Conservation (phyloP, 148 eudicot genomes). For the Rhododendron molle region DNA sequence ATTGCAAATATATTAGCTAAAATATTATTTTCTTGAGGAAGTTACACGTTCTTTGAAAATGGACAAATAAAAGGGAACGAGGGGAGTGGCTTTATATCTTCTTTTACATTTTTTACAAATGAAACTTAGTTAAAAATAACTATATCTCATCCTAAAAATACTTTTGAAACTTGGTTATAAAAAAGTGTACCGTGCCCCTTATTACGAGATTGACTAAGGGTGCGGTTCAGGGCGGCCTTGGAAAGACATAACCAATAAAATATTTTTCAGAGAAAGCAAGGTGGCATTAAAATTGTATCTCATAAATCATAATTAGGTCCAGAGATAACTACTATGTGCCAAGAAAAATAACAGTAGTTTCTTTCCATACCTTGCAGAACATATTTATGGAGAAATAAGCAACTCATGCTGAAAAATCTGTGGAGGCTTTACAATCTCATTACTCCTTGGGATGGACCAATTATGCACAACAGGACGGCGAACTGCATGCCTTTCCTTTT, state of each 20-base stretch:
- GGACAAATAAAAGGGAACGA: too few relatives aligned
- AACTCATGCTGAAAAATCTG: constrained; percentile 98
- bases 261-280: background rate
- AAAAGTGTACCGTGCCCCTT: too few relatives aligned
- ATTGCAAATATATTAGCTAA: too few relatives aligned
- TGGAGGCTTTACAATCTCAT: constrained; percentile 50
- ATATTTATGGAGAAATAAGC: constrained; percentile 85
- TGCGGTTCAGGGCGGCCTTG: too few relatives aligned
- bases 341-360: background rate
- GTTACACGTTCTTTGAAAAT: too few relatives aligned
- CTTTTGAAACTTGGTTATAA: too few relatives aligned
- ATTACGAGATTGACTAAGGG: too few relatives aligned
- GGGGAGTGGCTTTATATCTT: too few relatives aligned
- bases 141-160: too few relatives aligned
- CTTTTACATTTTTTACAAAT: too few relatives aligned
- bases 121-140: too few relatives aligned
- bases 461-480: constrained; percentile 92
- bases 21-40: too few relatives aligned
- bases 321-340: background rate
- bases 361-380: constrained; percentile 88
- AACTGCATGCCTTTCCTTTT: constrained; percentile 84
- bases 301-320: background rate
- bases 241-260: background rate
- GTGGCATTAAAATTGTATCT: background rate
- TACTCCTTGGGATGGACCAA: constrained; percentile 76